phyloP scores from a whole-genome alignment of 805 yeast species.

The Komagataella pseudopastoris region DNA sequence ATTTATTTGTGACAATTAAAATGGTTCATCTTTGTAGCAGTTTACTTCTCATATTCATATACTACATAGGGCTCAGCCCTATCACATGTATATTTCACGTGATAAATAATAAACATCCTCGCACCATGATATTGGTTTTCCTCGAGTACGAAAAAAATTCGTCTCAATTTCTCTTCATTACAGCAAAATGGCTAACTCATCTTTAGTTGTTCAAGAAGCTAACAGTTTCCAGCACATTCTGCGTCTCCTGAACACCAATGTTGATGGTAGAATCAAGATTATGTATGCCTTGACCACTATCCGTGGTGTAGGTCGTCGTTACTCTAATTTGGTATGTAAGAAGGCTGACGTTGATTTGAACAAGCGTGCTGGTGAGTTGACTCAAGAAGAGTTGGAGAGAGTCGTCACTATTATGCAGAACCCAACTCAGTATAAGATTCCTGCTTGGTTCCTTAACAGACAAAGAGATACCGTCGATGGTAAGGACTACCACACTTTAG shows the following conservation, averaged over 20 bases:
- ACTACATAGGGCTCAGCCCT: background rate
- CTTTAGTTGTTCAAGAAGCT: constrained; percentile 97
- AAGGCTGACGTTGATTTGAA: constrained; percentile 98
- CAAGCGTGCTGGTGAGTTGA: constrained; percentile 99
- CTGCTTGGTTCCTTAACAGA: constrained; percentile 99
- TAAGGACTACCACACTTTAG: constrained; percentile 97
- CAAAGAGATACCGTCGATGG: constrained; percentile 98
- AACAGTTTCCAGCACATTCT: constrained; percentile 99
- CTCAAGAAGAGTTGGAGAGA: constrained; percentile 99
- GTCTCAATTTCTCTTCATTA: background rate
- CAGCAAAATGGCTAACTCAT: constrained; percentile 38
- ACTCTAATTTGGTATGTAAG: constrained; percentile 99
- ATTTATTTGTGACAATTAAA: no score
- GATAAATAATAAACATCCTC: background rate
- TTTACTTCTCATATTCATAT: no score
- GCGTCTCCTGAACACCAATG: constrained; percentile 99
- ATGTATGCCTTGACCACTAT: constrained; percentile 99
- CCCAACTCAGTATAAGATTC: constrained; percentile 99
- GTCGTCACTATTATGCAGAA: constrained; percentile 99
- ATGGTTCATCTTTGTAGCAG: no score
- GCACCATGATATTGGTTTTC: background rate
- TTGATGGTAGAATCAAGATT: constrained; percentile 99
- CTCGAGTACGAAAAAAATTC: background rate
- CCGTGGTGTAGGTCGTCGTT: constrained; percentile 99
- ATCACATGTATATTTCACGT: background rate